Base-by-base conservation (phyloP, 306 rosid genomes). In the Cucurbita ficifolia region DNA sequence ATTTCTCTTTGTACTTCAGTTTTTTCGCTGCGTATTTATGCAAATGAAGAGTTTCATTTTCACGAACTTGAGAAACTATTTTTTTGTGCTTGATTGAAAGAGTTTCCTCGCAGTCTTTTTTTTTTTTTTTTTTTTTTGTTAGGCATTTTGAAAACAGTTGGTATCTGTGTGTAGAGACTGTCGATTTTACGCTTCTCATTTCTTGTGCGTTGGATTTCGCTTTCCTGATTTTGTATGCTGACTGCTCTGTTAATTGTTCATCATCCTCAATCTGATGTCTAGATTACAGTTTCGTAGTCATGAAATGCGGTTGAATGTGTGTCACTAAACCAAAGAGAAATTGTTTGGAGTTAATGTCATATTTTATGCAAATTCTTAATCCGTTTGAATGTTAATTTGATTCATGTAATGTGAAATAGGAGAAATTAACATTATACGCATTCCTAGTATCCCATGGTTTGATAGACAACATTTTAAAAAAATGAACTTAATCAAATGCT, bases 121-220 rank as follows among this genome's bases (percentile, higher is more conserved):
- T 46, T 3, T 1, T 46, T 24, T 22, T 21, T 43, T 43, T 45
- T 19, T 46, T 3, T 1, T 46, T 24, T 22, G 55, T 45, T 11
- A 19, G 73, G 73, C 56, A 68, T 68, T 68, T 48, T 69, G 10
- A 56, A 14, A 68, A 16, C 73, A 48, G 21, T 69, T 69, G 56
- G 54, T 68, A 8, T 45, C 54, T 46, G 55, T 68, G n/a, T 45
- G 19, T 13, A 12, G 10, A 68, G 42, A 29, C 56, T 8, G 16
- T 46, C 13, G 8, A 69, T 69, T 46, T 22, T 46, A 46, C 4
- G 42, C 22, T 68, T 11, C 33, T 45, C 14, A 19, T 29, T 42
- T 45, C 18, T 21, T 67, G 29, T 63, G 70, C 54, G 1, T 40
- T 46, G 21, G 14, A 43, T 68, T 16, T 46, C 10, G 5, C 40